phyloP scores from a whole-genome alignment of 2,329 filamentous ascomycete genomes.

The Polychaeton citri region DNA sequence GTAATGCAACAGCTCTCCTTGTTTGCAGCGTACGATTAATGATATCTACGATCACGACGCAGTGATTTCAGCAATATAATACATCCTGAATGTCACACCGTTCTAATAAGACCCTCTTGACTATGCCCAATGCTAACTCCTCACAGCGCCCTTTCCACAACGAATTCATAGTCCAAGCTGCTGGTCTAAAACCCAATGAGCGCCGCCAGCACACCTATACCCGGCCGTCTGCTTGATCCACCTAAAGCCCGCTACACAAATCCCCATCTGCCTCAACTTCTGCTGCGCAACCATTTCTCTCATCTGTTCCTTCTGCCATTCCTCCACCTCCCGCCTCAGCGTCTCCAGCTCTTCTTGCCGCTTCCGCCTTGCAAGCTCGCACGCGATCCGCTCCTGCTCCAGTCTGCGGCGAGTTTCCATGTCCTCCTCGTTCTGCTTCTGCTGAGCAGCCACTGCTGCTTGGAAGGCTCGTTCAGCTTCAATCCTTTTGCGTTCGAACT shows the following conservation, averaged over 20 bases:
- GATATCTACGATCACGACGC: too few species aligned
- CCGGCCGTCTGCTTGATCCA: conserved; percentile 50
- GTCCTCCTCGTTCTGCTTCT: conserved; percentile 14
- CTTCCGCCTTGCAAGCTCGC: conserved; percentile 2
- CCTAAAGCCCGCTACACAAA: conserved; percentile 41
- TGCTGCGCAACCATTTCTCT: conserved; percentile 28
- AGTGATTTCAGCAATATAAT: too few species aligned
- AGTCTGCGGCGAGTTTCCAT: conserved; percentile 13
- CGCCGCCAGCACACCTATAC: conserved; percentile 49
- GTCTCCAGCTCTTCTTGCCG: conserved; percentile 20
- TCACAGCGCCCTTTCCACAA: too few species aligned
- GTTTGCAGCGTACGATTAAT: too few species aligned
- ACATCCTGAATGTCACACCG: too few species aligned
- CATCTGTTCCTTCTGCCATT: conserved; percentile 14
- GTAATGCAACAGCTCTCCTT: too few species aligned
- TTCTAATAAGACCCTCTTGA: too few species aligned
- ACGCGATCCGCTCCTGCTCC: conserved; percentile 5
- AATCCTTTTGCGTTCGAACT: conserved; percentile 4
- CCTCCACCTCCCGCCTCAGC: conserved; percentile 24
- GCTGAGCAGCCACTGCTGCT: conserved; percentile 6
- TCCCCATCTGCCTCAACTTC: conserved; percentile 40
- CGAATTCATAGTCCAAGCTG: too few species aligned
- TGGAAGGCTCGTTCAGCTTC: conserved; percentile 3
- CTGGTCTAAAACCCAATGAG: conserved; percentile 49
- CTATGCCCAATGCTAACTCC: too few species aligned